These are phyloP conservation scores for Coniferiporia weirii DNA, from an alignment of 1,284 basidiomycete genomes.

Conservation along the genomic window DNA sequence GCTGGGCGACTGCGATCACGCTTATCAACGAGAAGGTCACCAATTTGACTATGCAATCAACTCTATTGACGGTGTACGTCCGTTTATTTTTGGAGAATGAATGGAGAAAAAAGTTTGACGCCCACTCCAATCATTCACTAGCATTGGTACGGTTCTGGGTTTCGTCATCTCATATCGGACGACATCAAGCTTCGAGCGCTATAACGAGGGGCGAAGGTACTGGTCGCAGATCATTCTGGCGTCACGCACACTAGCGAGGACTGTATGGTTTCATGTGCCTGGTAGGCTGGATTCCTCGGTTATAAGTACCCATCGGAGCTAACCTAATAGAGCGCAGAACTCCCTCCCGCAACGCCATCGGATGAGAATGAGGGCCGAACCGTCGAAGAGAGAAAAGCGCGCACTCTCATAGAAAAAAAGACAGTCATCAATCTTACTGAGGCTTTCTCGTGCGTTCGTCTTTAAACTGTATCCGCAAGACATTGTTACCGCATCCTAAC, in stretches of 20 bases:
- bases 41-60: constrained; percentile 41
- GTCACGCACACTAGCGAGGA: constrained; percentile 50
- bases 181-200: constrained; percentile 70
- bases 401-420: constrained; percentile 64
- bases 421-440: constrained; percentile 54
- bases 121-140: constrained; percentile 3
- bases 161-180: constrained; percentile 66
- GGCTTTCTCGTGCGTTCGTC: constrained; percentile 35
- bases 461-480: background rate
- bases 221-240: constrained; percentile 68
- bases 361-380: constrained; percentile 25
- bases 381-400: constrained; percentile 38
- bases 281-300: constrained; percentile 30
- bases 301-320: background rate
- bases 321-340: constrained; percentile 2
- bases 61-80: constrained; percentile 57
- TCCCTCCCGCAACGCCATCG: constrained; percentile 24
- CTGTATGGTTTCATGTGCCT: constrained; percentile 61
- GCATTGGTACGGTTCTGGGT: constrained; percentile 57
- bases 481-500: background rate
- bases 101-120: background rate
- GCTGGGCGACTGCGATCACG: constrained; percentile 51
- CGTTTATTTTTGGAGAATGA: background rate
- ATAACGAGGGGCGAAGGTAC: constrained; percentile 64
- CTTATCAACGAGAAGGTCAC: constrained; percentile 45